Base-by-base conservation (phyloP, 2,329 filamentous ascomycete genomes). In the Apiospora sp. region DNA sequence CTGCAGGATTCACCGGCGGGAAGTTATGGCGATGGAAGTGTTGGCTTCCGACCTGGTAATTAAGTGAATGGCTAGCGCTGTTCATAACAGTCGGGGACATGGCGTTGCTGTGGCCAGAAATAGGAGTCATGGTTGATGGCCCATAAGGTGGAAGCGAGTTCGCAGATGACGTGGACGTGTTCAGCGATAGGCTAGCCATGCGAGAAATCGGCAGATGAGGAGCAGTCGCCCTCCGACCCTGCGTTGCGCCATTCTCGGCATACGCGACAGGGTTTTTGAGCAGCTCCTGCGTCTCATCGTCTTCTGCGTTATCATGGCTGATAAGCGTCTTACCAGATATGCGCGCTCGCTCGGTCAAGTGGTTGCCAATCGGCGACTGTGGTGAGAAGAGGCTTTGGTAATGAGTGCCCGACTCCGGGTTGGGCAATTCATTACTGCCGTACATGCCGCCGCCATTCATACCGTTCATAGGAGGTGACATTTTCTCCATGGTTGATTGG, bases 1-100 rank as follows among this genome's bases (percentile, higher is more conserved):
- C 96, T 16, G 96, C 95, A 0, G 95, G 96, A 77, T 98, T 98
- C 74, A 94, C 93, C 0, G 95, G 93, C 19, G 96, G 96, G 74
- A 94, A 93, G 74, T 92, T 92, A 70, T 90, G 92, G 78, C 86
- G 88, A 75, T 85, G 87, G 76, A 89, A 93, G 73, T 90, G 87
- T 75, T 87, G 85, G 71, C 84, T 87, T 49, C 86, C 86, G 75
- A 89, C 86, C 75, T 88, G 88, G 77, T 88, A 92, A 72, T 85
- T 85, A 67, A 86, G 83, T 71, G 86, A 73, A 84, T 82, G 78
- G 73, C 78, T 80, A 75, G 76, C 81, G 74, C 82, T 86, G 73
- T 83, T 86, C 81, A 91, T 84, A 8, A 83, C 80, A 1, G 86
- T 87, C 3, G 91, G 89, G 8, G 92, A 90, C 80, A 92, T 90